Base-by-base conservation (phyloP, 306 rosid genomes). In the Vicia faba region DNA sequence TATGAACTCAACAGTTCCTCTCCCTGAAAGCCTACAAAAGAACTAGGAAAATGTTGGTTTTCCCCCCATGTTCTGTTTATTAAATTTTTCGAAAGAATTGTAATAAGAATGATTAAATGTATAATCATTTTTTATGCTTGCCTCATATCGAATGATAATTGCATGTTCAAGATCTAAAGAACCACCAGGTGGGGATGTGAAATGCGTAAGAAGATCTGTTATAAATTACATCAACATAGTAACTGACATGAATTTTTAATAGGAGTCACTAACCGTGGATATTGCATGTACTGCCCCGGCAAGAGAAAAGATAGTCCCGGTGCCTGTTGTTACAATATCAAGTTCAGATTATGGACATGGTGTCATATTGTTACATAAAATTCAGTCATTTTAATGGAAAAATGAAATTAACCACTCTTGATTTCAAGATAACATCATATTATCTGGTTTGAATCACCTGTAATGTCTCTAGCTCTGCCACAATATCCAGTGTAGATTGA, bases 231-330 rank as follows among this genome's bases (percentile, higher is more conserved):
- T 59, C 57, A 66, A 66, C 12, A 25, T 33, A 60, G 68, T 60
- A 25, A 41, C 7, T 5, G 7, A 64, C 12, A 50, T 61, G 54
- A 59, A 61, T 38, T 61, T 40, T 33, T 43, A 6, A 36, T 55
- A 46, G 41, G 25, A 68, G 55, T 25, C 54, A 79, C 87, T 80
- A 51, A 88, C 96, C 98, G 82, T 63, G 98, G 96, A 77, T 89
- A 89, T 71, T 80, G 84, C 74, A 50, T 2, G 80, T 79, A 89
- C 67, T 87, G 96, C 75, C 61, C 75, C 0, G 98, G 98, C 84
- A 89, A 83, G 64, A 92, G 77, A 80, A 92, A 92, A 23, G 96
- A 88, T 68, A 92, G 73, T n/a, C 98, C 98, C 1, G 93, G 96
- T 49, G 98, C 96, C 98, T 89, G 89, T 80, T 61, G 61, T 55